Evolutionary conservation across 176 grass and related monocot genomes (phyloP).

Genomic region (Oryza brachyantha): DNA sequence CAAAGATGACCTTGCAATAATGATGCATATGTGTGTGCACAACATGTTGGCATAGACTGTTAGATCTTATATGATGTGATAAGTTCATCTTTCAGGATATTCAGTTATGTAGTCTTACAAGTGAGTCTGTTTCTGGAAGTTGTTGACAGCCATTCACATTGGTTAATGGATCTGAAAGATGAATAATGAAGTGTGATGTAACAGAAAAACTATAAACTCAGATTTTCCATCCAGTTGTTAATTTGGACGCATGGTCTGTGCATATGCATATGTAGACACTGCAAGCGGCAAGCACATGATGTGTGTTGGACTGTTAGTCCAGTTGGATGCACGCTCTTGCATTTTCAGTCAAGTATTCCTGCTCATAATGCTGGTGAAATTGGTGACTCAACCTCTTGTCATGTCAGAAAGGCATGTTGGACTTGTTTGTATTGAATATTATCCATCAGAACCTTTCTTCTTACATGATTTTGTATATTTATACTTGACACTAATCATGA

Average conservation of each 20-base stretch:
- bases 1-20: neutral
- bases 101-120: neutral
- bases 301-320: neutral
- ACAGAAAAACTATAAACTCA: neutral
- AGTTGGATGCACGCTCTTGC: neutral
- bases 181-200: neutral
- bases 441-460: neutral
- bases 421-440: conserved; percentile 31
- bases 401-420: conserved; percentile 10
- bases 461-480: neutral
- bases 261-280: conserved; percentile 5
- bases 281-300: neutral
- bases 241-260: conserved; percentile 9
- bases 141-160: neutral
- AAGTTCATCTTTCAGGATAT: neutral
- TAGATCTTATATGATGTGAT: conserved; percentile 22
- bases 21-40: neutral
- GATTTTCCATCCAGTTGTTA: neutral
- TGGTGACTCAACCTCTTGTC: neutral
- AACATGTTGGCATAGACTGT: neutral
- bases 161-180: neutral
- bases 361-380: conserved; percentile 21
- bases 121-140: neutral
- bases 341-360: conserved; percentile 6
- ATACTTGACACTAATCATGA: conserved; percentile 45